Percentiles rank a stretch among this genome's conserved stretches.
These are phyloP conservation scores for Coprinellus micaceus DNA, from an alignment of 768 basidiomycete genomes.

Conservation along the genomic window DNA sequence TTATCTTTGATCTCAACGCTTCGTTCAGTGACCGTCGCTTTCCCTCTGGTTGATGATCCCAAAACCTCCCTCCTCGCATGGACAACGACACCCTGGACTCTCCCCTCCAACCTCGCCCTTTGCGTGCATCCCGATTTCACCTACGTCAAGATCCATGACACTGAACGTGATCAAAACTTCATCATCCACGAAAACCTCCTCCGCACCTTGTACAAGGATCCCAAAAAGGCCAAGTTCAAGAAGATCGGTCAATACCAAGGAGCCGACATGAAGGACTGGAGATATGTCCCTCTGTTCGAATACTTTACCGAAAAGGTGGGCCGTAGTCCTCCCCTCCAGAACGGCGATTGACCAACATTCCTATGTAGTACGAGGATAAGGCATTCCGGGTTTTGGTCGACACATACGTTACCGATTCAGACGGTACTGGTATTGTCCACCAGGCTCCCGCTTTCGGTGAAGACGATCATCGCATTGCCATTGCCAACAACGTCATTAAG, in stretches of 20 bases:
- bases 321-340: background rate
- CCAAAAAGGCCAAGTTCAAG: conserved; percentile 95
- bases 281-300: conserved; percentile 91
- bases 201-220: conserved; percentile 88
- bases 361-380: conserved; percentile 75
- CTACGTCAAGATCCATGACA: conserved; percentile 95
- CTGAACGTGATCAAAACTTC: conserved; percentile 80
- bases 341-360: background rate
- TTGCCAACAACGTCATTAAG: conserved; percentile 77
- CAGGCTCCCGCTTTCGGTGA: conserved; percentile 99
- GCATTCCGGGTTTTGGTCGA: conserved; percentile 89
- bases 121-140: conserved; percentile 96
- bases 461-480: conserved; percentile 93
- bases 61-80: conserved; percentile 88
- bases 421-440: conserved; percentile 98
- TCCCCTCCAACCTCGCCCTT: conserved; percentile 91
- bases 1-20: too few relatives aligned
- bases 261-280: conserved; percentile 92
- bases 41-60: conserved; percentile 92
- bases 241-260: conserved; percentile 87
- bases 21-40: conserved; percentile 92
- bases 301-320: conserved; percentile 91
- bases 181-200: conserved; percentile 89
- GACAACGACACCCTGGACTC: conserved; percentile 99
- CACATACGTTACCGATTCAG: conserved; percentile 87